Conservation (phyloP, 805 yeast species). For the Metschnikowia reukaufii region DNA sequence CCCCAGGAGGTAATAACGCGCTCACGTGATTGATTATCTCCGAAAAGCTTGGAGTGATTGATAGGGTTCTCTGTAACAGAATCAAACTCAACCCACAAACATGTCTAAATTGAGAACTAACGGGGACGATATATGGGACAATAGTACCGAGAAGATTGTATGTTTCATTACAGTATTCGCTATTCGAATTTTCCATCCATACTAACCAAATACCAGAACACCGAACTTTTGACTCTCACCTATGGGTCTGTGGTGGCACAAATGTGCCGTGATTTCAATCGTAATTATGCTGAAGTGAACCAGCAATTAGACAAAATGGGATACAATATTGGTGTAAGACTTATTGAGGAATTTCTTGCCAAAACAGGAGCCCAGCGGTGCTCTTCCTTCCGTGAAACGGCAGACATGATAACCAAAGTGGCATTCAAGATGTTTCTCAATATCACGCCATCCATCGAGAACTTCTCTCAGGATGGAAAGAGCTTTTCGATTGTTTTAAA, state of each 20-base stretch:
- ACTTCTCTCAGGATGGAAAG: constrained; percentile 76
- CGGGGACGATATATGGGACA: constrained; percentile 93
- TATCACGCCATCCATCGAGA: constrained; percentile 69
- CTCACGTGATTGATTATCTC: neutral
- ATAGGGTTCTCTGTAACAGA: neutral
- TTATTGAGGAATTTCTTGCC: constrained; percentile 91
- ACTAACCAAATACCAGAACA: constrained; percentile 50
- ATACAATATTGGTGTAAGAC: constrained; percentile 84
- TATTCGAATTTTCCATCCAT: neutral
- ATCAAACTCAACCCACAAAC: neutral
- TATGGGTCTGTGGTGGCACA: constrained; percentile 94
- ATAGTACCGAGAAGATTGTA: constrained; percentile 79
- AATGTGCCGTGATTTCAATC: constrained; percentile 76
- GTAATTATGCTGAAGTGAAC: constrained; percentile 78
- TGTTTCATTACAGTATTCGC: constrained; percentile 26
- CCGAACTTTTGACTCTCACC: constrained; percentile 91
- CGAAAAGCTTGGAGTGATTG: neutral
- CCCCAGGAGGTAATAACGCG: neutral
- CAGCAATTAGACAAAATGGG: constrained; percentile 90
- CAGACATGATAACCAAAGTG: constrained; percentile 79
- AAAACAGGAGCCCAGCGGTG: constrained; percentile 86
- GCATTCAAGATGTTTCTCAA: constrained; percentile 91
- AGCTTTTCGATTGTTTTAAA: constrained; percentile 69
- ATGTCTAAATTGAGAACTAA: constrained; percentile 28
- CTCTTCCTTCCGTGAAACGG: constrained; percentile 74